These are phyloP conservation scores for Paecilomyces fulvus DNA, from an alignment of 2,329 filamentous ascomycete species.

Conservation along the genomic window DNA sequence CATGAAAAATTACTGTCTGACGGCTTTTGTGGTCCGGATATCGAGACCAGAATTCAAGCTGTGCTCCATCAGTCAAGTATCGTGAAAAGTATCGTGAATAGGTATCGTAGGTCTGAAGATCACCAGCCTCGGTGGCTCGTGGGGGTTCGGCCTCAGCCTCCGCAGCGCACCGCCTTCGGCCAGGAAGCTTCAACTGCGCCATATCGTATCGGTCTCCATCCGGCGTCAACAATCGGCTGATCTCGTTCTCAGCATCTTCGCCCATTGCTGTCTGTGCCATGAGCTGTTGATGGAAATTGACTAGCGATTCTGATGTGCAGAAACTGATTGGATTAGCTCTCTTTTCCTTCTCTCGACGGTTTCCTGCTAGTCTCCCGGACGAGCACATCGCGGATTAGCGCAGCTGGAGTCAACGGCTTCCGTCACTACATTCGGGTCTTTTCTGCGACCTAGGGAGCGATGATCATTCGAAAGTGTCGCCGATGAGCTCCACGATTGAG, in stretches of 20 bases:
- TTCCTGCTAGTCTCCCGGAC: not conserved
- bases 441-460: conserved; percentile 33
- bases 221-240: not conserved
- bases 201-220: not conserved
- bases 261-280: not conserved
- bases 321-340: not conserved
- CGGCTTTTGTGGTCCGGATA: no score
- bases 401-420: not conserved
- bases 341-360: not conserved
- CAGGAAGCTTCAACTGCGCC: not conserved
- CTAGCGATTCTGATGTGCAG: not conserved
- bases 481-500: conserved; percentile 62
- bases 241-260: not conserved
- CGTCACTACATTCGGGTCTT: not conserved
- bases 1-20: no score
- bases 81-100: no score
- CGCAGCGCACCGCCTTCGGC: not conserved
- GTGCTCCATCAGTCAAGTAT: no score
- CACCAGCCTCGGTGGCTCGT: not conserved
- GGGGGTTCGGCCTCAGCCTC: not conserved
- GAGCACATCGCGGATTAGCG: not conserved
- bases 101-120: not conserved
- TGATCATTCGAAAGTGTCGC: conserved; percentile 44
- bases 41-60: no score
- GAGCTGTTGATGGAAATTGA: not conserved